Conservation (phyloP, 768 basidiomycete species). For the Xerocomellus amylosporus region DNA sequence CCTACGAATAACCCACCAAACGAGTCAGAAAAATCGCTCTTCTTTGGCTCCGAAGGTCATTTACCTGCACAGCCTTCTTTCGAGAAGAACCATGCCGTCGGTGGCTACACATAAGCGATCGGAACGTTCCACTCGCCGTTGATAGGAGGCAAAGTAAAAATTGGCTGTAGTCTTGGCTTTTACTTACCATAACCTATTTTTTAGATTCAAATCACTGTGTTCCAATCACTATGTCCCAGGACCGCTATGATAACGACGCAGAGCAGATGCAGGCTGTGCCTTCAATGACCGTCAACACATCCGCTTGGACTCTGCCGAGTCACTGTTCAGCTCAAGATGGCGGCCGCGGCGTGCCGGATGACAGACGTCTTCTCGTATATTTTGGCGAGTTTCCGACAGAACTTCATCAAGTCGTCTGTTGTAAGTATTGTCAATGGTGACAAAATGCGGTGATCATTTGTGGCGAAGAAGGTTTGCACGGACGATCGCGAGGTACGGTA, state of each 20-base stretch:
- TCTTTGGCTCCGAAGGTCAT: background rate
- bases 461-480: background rate
- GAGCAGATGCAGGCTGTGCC: background rate
- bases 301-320: background rate
- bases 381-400: background rate
- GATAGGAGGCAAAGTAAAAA: background rate
- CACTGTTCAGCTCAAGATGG: background rate
- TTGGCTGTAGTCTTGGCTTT: background rate
- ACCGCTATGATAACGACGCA: background rate
- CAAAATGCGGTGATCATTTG: background rate
- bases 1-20: background rate
- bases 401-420: background rate
- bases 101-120: background rate
- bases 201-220: background rate
- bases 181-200: background rate
- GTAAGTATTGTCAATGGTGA: background rate
- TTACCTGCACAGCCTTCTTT: background rate
- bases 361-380: background rate
- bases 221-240: background rate
- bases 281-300: too few species aligned
- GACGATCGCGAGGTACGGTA: background rate
- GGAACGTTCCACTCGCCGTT: background rate
- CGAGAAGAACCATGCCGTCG: background rate
- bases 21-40: background rate
- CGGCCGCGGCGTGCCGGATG: background rate